Evolutionary conservation across 2,329 filamentous ascomycete species (phyloP).

Genomic region (Zymoseptoria ardabiliae): DNA sequence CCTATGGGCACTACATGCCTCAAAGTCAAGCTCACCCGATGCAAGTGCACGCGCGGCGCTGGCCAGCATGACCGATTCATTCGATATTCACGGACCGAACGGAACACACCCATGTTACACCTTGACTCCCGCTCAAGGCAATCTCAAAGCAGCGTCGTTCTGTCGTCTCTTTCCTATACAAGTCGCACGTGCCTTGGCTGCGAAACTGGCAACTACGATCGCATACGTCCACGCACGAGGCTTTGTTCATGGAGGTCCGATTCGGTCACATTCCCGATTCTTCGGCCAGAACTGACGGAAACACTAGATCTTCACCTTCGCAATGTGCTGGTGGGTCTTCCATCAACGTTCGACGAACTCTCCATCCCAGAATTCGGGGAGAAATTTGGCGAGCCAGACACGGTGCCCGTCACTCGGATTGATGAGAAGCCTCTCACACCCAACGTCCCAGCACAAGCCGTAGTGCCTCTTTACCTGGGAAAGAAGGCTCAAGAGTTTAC

Average conservation of each 20-base stretch:
- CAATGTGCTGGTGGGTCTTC: neutral
- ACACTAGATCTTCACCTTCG: neutral
- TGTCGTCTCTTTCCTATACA: neutral
- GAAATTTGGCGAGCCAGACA: neutral
- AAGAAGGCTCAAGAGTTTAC: neutral
- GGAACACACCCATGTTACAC: neutral
- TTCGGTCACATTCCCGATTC: neutral
- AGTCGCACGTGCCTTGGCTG: neutral
- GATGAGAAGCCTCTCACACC: neutral
- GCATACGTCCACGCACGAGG: neutral
- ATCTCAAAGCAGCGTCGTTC: neutral
- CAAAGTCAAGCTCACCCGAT: neutral
- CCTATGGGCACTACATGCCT: neutral
- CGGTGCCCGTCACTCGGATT: neutral
- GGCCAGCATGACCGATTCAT: neutral
- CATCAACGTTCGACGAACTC: neutral
- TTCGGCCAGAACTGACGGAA: neutral
- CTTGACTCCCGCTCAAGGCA: neutral
- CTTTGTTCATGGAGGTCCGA: neutral
- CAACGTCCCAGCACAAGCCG: neutral
- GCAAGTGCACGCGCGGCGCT: neutral
- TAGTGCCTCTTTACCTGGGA: neutral
- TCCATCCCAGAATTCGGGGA: neutral
- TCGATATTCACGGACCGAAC: neutral
- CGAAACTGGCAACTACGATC: neutral